These are phyloP conservation scores for Rubus idaeus DNA, from an alignment of 306 rosid species.

Conservation along the genomic window DNA sequence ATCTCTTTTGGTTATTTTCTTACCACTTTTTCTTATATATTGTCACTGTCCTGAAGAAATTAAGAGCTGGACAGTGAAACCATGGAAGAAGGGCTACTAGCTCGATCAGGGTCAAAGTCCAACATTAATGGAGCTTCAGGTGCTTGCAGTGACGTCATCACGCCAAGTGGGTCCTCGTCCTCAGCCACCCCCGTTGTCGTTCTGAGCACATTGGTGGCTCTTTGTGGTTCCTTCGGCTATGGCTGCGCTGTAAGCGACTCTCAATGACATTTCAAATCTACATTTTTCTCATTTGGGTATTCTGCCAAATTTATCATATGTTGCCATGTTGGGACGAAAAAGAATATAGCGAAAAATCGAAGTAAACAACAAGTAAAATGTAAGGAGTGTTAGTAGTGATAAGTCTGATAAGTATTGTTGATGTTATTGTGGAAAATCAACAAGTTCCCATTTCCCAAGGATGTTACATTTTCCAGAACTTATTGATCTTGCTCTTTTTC, in stretches of 20 bases:
- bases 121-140: not conserved
- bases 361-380: not conserved
- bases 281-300: not conserved
- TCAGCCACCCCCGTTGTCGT: constrained; percentile 3
- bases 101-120: not conserved
- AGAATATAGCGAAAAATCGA: not conserved
- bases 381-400: too few species aligned
- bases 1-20: too few species aligned
- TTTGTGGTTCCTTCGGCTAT: not conserved
- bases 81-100: constrained; percentile 9
- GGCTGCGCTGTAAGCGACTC: constrained; percentile 20
- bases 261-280: not conserved
- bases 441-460: too few species aligned
- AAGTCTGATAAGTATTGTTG: too few species aligned
- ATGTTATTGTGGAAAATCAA: too few species aligned
- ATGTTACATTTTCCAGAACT: too few species aligned
- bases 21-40: not conserved
- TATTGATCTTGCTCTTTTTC: too few species aligned
- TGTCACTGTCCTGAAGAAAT: not conserved
- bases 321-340: too few species aligned
- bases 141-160: not conserved
- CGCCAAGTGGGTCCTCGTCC: constrained; percentile 7
- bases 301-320: too few species aligned
- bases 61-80: not conserved
- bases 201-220: constrained; percentile 18